Base-by-base conservation (phyloP, 1,284 basidiomycete genomes). In the Macrocybe sp. region DNA sequence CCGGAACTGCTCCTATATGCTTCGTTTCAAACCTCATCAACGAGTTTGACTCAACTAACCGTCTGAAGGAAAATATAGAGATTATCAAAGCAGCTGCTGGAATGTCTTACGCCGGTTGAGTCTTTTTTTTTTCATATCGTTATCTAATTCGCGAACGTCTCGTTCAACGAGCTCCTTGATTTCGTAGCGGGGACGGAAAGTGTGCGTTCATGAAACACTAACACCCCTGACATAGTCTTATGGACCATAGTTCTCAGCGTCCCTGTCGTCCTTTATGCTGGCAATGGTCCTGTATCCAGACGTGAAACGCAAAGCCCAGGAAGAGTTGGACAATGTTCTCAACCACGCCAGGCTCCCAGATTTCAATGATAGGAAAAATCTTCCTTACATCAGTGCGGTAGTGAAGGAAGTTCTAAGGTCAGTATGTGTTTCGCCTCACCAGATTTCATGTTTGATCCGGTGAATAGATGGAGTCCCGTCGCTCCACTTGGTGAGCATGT, bases 331-430 rank as follows among this genome's bases (percentile, higher is more conserved):
- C 50, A 54, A 57, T 7, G 67, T 72, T 30, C 51, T 76, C 32
- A 71, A 72, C 2, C 47, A 54, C 47, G 65, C 64, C 14, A 65
- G 72, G 22, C 65, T 78, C 30, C 74, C 76, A 8, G 69, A 72
- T 39, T 75, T 73, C 47, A 63, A 60, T 31, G 76, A 78, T 51
- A 66, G 69, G 42, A 55, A 57, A n/a, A 66, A 61, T 7, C 56
- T 69, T 45, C 75, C 70, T 7, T 79, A 71, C 37, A 68, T 74
- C 28, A 56, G 63, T 7, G 74, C 74, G 4, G 65, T 77, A 38
- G 64, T 74, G 30, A 74, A 75, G 54, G 75, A 77, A 52, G 66
- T 74, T n/a, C 62, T 75, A 38, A 68, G 76, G 55, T 68, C 41
- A 33, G 55, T 53, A 22, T 14, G 29, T n/a, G 33, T 31, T 4